Percentiles rank a stretch among this genome's conserved stretches.
phyloP scores from a whole-genome alignment of 129 eudicot genomes.

The Centella asiatica region DNA sequence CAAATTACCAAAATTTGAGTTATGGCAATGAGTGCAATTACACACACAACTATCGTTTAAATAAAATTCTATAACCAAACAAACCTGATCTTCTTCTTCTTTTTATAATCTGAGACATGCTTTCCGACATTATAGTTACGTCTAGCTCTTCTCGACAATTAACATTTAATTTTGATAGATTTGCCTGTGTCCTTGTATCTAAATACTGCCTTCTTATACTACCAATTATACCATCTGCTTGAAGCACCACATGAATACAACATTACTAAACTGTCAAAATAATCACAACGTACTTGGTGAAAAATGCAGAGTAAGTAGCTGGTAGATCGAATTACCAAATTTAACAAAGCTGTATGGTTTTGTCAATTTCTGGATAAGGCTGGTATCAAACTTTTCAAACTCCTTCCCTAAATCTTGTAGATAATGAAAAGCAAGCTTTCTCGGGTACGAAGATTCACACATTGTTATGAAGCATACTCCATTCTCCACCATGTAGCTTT shows the following conservation, averaged over 20 bases:
- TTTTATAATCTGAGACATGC: constrained; percentile 30
- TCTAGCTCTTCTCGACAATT: constrained; percentile 19
- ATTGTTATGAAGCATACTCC: constrained; percentile 51
- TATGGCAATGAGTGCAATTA: too few relatives aligned
- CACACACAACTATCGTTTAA: too few relatives aligned
- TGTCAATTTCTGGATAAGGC: constrained; percentile 15
- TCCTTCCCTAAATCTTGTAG: constrained; percentile 44
- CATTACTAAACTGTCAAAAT: too few relatives aligned
- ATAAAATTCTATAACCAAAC: too few relatives aligned
- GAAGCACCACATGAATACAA: too few relatives aligned
- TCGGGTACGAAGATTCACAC: constrained; percentile 44
- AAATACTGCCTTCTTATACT: constrained; percentile 38
- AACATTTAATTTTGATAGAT: constrained; percentile 45
- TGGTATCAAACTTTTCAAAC: constrained; percentile 32
- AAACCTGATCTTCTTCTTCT: constrained; percentile 48
- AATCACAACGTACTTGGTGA: too few relatives aligned
- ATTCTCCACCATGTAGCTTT: constrained; percentile 46
- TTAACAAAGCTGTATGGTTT: constrained; percentile 36
- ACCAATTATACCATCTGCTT: constrained; percentile 35
- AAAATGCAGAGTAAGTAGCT: too few relatives aligned
- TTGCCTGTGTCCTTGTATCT: constrained; percentile 55
- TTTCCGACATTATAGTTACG: constrained; percentile 30
- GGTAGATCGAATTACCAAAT: constrained; percentile 23
- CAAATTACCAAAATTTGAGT: neutral
- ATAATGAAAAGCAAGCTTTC: constrained; percentile 44